phyloP scores from a whole-genome alignment of 345 rosid genomes.

The Aurinia saxatilis region DNA sequence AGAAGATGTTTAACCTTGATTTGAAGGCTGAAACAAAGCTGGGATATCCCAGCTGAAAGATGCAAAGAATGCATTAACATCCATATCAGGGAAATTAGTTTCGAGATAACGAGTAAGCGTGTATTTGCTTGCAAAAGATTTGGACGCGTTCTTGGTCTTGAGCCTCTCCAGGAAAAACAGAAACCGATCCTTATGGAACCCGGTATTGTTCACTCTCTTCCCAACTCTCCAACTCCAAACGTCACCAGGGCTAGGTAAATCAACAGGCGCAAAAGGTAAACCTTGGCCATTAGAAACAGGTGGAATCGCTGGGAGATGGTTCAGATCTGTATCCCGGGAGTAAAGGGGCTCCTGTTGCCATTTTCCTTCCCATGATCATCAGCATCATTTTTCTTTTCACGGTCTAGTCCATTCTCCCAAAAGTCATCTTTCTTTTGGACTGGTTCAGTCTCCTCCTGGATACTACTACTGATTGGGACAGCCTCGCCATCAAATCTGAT shows the following conservation, averaged over 20 bases:
- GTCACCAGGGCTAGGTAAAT: conserved; percentile 79
- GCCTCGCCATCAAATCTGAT: conserved; percentile 11
- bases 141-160: conserved; percentile 1
- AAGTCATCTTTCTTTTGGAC: conserved; percentile 20
- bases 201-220: conserved; percentile 40
- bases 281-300: conserved; percentile 54
- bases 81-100: conserved; percentile 41
- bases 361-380: conserved; percentile 6
- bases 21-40: conserved; percentile 24
- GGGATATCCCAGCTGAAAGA: conserved; percentile 81
- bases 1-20: conserved; percentile 28
- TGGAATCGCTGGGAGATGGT: conserved; percentile 35
- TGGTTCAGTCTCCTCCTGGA: background rate
- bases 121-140: conserved; percentile 46
- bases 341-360: conserved; percentile 20
- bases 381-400: background rate
- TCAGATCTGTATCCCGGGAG: conserved; percentile 25
- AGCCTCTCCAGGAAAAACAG: conserved; percentile 51
- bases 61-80: conserved; percentile 51
- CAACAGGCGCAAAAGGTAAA: conserved; percentile 74
- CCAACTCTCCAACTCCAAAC: conserved; percentile 90
- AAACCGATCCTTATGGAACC: conserved; percentile 51
- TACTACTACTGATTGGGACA: background rate
- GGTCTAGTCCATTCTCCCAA: conserved; percentile 25
- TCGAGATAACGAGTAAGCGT: conserved; percentile 42